These are phyloP conservation scores for Wickerhamiella spandovensis DNA, from an alignment of 805 yeast genomes.

Conservation along the genomic window DNA sequence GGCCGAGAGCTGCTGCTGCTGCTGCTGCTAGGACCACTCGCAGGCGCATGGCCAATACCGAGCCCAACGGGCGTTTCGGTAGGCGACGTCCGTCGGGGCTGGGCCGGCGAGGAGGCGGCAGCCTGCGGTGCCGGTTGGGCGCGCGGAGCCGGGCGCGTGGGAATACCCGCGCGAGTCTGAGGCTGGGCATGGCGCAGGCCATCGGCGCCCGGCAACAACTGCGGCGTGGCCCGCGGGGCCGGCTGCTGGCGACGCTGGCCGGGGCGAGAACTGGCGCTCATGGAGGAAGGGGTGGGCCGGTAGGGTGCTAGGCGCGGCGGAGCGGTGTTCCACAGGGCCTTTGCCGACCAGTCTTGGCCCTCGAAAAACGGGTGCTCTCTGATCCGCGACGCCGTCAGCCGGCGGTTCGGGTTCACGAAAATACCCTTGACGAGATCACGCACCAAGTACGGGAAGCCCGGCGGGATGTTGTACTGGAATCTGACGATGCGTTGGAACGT, in stretches of 20 bases:
- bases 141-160: neutral
- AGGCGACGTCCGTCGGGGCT: neutral
- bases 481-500: conserved; percentile 82
- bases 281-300: conserved; percentile 13
- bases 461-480: conserved; percentile 59
- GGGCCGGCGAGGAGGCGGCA: neutral
- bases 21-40: neutral
- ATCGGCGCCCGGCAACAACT: conserved; percentile 12
- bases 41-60: neutral
- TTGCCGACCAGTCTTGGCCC: conserved; percentile 55
- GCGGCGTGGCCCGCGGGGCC: conserved; percentile 1
- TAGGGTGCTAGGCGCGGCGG: conserved; percentile 57
- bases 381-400: conserved; percentile 45
- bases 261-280: conserved; percentile 12
- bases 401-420: conserved; percentile 52
- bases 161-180: conserved; percentile 15
- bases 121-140: neutral
- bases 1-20: neutral
- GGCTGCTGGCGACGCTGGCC: neutral
- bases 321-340: conserved; percentile 51
- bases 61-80: neutral
- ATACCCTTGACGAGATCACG: conserved; percentile 55
- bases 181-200: conserved; percentile 16
- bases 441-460: conserved; percentile 47
- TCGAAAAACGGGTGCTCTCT: conserved; percentile 62